phyloP scores from a whole-genome alignment of 176 grass and related monocot genomes.

The Musa troglodytarum region DNA sequence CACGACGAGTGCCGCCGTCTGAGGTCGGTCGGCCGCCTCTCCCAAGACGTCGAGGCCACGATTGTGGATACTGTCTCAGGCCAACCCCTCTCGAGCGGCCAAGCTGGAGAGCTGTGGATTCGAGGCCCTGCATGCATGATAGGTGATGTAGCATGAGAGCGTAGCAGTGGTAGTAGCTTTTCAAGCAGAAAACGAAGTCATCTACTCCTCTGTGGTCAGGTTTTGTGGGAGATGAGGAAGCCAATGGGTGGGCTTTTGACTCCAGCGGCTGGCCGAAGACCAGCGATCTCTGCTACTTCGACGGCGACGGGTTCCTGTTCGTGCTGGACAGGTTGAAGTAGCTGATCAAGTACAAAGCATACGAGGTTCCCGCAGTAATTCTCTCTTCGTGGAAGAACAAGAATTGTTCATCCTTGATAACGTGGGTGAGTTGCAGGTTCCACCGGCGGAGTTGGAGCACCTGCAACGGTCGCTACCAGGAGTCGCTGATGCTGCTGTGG shows the following conservation, averaged over 20 bases:
- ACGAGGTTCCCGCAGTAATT: slow-evolving; percentile 27
- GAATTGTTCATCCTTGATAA: slow-evolving; percentile 3
- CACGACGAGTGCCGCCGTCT: slow-evolving; percentile 39
- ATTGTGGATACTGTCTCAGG: slow-evolving; percentile 38
- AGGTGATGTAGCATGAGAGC: slow-evolving; percentile 19
- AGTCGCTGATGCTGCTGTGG: slow-evolving; percentile 52
- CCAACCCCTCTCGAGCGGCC: slow-evolving; percentile 28
- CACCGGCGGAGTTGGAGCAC: slow-evolving; percentile 63
- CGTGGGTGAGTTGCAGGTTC: slow-evolving; percentile 31
- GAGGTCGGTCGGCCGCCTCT: slow-evolving; percentile 39
- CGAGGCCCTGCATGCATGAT: slow-evolving; percentile 60
- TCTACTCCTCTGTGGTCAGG: slow-evolving; percentile 20
- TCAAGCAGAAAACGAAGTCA: background rate
- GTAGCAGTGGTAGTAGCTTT: too few species aligned
- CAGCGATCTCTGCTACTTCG: slow-evolving; percentile 64
- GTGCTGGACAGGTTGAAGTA: slow-evolving; percentile 68
- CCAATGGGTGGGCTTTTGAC: slow-evolving; percentile 37
- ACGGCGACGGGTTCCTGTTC: slow-evolving; percentile 53
- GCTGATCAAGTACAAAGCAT: slow-evolving; percentile 73
- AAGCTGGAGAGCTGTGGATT: slow-evolving; percentile 66
- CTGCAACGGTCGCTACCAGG: slow-evolving; percentile 41
- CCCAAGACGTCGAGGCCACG: slow-evolving; percentile 35
- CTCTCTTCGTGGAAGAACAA: background rate
- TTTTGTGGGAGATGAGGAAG: slow-evolving; percentile 44
- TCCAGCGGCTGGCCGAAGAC: slow-evolving; percentile 64